Evolutionary conservation across 352 stramenopile species (phyloP).

Genomic region (Phytopythium kandeliae): DNA sequence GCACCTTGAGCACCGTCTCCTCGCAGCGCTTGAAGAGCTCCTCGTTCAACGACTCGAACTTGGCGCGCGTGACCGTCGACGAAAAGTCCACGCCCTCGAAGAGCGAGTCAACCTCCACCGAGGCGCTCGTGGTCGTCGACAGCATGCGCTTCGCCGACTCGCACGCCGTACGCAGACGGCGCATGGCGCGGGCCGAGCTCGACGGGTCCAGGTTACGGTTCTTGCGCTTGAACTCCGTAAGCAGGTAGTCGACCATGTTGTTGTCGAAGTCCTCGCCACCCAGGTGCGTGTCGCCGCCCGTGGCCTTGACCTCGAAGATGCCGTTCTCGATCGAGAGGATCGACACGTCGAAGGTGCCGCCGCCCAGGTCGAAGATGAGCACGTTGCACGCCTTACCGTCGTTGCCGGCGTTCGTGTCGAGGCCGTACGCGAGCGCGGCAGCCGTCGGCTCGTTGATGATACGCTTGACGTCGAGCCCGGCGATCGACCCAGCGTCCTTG

Average conservation of each 20-base stretch:
- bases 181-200: slow-evolving; percentile 88
- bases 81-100: slow-evolving; percentile 96
- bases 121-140: slow-evolving; percentile 89
- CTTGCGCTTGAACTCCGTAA: slow-evolving; percentile 94
- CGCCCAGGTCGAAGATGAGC: slow-evolving; percentile 96
- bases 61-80: slow-evolving; percentile 88
- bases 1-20: slow-evolving; percentile 71
- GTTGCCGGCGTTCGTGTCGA: slow-evolving; percentile 87
- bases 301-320: slow-evolving; percentile 97
- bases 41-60: slow-evolving; percentile 90
- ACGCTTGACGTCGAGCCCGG: slow-evolving; percentile 63
- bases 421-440: slow-evolving; percentile 93
- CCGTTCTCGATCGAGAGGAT: slow-evolving; percentile 95
- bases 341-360: slow-evolving; percentile 95
- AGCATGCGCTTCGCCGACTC: slow-evolving; percentile 97
- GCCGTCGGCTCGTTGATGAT: slow-evolving; percentile 97
- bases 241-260: slow-evolving; percentile 93
- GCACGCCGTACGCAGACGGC: slow-evolving; percentile 94
- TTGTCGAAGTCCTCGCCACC: slow-evolving; percentile 96
- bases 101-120: slow-evolving; percentile 94
- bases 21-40: slow-evolving; percentile 81
- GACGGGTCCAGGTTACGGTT: slow-evolving; percentile 87
- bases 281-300: slow-evolving; percentile 93
- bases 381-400: slow-evolving; percentile 89
- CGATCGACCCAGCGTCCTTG: slow-evolving; percentile 63